Conservation (phyloP, 306 rosid genomes). For the Sesbania bispinosa region DNA sequence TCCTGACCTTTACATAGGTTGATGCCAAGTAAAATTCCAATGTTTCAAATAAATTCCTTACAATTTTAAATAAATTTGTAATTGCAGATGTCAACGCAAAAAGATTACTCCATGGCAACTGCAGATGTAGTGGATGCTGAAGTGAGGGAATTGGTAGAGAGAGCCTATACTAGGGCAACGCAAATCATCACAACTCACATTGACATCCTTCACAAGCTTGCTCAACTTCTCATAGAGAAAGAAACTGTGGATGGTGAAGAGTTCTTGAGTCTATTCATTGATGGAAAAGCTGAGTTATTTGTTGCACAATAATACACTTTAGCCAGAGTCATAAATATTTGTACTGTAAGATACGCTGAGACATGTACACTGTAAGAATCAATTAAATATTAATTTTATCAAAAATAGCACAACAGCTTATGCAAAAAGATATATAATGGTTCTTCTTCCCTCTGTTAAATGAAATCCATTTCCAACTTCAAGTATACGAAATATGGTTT, state of each 20-base stretch:
- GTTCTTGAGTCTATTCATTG: slow-evolving; percentile 92
- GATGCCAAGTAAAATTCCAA: too few species aligned
- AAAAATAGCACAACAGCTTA: slow-evolving; percentile 31
- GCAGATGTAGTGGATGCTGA: slow-evolving; percentile 85
- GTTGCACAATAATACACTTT: slow-evolving; percentile 38
- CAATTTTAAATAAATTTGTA: neutral
- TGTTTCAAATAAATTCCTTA: neutral
- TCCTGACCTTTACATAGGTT: neutral
- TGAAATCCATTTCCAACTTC: slow-evolving; percentile 26
- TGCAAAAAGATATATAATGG: slow-evolving; percentile 6
- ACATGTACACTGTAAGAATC: slow-evolving; percentile 58
- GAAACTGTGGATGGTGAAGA: slow-evolving; percentile 97
- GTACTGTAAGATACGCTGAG: slow-evolving; percentile 46
- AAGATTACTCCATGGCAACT: slow-evolving; percentile 92
- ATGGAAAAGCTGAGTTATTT: slow-evolving; percentile 79
- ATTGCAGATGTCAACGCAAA: slow-evolving; percentile 83
- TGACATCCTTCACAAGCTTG: slow-evolving; percentile 95
- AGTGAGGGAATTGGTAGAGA: slow-evolving; percentile 93
- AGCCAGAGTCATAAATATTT: slow-evolving; percentile 33
- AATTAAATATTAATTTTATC: slow-evolving; percentile 42
- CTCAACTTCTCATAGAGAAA: slow-evolving; percentile 86
- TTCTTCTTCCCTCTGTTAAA: slow-evolving; percentile 19
- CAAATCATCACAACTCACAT: slow-evolving; percentile 73
- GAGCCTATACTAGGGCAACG: slow-evolving; percentile 73
- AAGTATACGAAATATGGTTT: too few species aligned